These are phyloP conservation scores for Monosporascus cannonballus DNA, from an alignment of 2,329 filamentous ascomycete species.

Conservation along the genomic window DNA sequence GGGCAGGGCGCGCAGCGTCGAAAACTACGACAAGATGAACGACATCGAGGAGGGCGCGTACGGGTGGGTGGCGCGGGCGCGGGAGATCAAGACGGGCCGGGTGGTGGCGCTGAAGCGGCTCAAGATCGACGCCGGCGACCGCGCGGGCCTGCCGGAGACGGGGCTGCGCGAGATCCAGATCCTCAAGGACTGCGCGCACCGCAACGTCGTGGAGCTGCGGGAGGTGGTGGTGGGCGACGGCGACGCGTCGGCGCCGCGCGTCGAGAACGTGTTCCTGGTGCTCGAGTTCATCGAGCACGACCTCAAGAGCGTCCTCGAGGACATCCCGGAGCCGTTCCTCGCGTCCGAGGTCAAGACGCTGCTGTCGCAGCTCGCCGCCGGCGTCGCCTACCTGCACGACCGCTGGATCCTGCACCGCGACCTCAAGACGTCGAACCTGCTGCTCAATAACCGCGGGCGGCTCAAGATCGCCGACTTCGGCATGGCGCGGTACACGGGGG, in stretches of 20 bases:
- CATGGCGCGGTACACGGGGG: constrained; percentile 86
- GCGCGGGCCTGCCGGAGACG: constrained; percentile 77
- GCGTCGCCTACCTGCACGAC: constrained; percentile 77
- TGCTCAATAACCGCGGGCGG: constrained; percentile 90
- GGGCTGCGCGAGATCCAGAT: constrained; percentile 92
- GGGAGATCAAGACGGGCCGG: constrained; percentile 64
- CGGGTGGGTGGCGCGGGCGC: constrained; percentile 85
- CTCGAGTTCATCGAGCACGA: constrained; percentile 98
- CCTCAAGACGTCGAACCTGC: constrained; percentile 87
- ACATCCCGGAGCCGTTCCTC: constrained; percentile 91
- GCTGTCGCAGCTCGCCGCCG: constrained; percentile 73
- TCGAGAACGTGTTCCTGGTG: constrained; percentile 75
- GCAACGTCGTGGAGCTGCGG: constrained; percentile 73
- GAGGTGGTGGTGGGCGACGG: constrained; percentile 74
- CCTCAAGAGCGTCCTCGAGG: constrained; percentile 84
- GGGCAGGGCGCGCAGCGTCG: constrained; percentile 67
- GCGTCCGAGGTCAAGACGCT: constrained; percentile 90
- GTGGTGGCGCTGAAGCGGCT: constrained; percentile 90
- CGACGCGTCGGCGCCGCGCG: constrained; percentile 24
- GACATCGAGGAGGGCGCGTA: constrained; percentile 98
- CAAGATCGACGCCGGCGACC: constrained; percentile 77
- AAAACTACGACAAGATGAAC: constrained; percentile 88
- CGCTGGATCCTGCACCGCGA: constrained; percentile 92
- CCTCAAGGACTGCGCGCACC: constrained; percentile 70
- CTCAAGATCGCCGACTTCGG: constrained; percentile 98